phyloP scores from a whole-genome alignment of 345 rosid species.

The Physaria fendleri region DNA sequence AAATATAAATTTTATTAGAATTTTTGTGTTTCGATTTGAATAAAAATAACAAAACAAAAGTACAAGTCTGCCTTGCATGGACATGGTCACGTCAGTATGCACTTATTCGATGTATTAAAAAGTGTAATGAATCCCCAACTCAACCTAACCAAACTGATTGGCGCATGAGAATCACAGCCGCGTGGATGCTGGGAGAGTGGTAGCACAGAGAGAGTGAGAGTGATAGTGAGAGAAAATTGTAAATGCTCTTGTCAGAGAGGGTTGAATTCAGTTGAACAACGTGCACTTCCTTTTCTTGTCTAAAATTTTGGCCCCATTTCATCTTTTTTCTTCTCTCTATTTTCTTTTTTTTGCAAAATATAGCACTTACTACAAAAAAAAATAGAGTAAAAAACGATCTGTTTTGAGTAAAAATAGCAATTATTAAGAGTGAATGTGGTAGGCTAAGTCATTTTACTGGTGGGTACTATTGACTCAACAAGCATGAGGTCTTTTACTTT shows the following conservation, averaged over 20 bases:
- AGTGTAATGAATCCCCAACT: background rate
- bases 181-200: background rate
- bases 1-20: too few relatives aligned
- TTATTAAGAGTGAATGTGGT: conserved; percentile 4
- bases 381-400: conserved; percentile 5
- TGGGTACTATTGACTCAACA: background rate
- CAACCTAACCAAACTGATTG: conserved; percentile 11
- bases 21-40: too few relatives aligned
- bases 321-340: background rate
- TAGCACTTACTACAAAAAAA: conserved; percentile 5
- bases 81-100: too few relatives aligned
- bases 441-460: conserved; percentile 14
- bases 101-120: background rate
- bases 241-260: conserved; percentile 23
- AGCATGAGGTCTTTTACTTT: background rate
- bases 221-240: background rate
- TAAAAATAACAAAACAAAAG: too few relatives aligned
- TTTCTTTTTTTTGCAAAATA: background rate
- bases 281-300: conserved; percentile 25
- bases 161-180: conserved; percentile 2
- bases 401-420: conserved; percentile 7
- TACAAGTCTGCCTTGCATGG: too few relatives aligned
- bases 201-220: conserved; percentile 1
- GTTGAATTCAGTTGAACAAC: conserved; percentile 27
- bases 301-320: conserved; percentile 5